These are phyloP conservation scores for Chernovozyma aurita DNA, from an alignment of 1,139 yeast species.

Conservation along the genomic window DNA sequence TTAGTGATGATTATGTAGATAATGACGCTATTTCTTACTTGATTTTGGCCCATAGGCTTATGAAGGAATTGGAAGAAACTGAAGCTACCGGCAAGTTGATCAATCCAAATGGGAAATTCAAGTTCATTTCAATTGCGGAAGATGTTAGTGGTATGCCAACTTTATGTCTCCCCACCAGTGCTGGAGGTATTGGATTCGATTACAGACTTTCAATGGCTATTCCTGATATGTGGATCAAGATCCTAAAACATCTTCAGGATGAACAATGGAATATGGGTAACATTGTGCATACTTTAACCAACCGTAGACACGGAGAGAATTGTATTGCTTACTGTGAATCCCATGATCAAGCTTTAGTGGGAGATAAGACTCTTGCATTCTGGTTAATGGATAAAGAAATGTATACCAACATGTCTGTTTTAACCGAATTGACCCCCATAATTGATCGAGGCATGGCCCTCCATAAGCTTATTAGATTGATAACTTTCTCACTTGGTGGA, in stretches of 20 bases:
- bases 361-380: slow-evolving; percentile 93
- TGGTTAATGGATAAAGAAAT: slow-evolving; percentile 99
- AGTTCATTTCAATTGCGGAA: slow-evolving; percentile 82
- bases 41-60: slow-evolving; percentile 80
- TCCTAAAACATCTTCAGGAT: slow-evolving; percentile 76
- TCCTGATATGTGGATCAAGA: slow-evolving; percentile 98
- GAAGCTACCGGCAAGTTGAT: too few species aligned
- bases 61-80: slow-evolving; percentile 45
- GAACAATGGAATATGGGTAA: slow-evolving; percentile 90
- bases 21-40: slow-evolving; percentile 81
- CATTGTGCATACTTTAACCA: slow-evolving; percentile 77
- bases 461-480: slow-evolving; percentile 83
- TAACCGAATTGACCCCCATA: slow-evolving; percentile 68
- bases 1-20: slow-evolving; percentile 78
- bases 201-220: slow-evolving; percentile 94
- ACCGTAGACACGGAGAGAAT: slow-evolving; percentile 83
- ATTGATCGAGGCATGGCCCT: slow-evolving; percentile 86
- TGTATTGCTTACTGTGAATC: slow-evolving; percentile 93
- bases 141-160: slow-evolving; percentile 99
- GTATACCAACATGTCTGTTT: slow-evolving; percentile 90
- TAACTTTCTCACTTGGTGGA: slow-evolving; percentile 89
- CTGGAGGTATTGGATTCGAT: slow-evolving; percentile 92
- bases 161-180: slow-evolving; percentile 63
- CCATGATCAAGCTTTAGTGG: slow-evolving; percentile 96
- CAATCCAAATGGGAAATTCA: slow-evolving; percentile 24